Conservation (phyloP, 1,284 basidiomycete species). For the Ustilago sp. region DNA sequence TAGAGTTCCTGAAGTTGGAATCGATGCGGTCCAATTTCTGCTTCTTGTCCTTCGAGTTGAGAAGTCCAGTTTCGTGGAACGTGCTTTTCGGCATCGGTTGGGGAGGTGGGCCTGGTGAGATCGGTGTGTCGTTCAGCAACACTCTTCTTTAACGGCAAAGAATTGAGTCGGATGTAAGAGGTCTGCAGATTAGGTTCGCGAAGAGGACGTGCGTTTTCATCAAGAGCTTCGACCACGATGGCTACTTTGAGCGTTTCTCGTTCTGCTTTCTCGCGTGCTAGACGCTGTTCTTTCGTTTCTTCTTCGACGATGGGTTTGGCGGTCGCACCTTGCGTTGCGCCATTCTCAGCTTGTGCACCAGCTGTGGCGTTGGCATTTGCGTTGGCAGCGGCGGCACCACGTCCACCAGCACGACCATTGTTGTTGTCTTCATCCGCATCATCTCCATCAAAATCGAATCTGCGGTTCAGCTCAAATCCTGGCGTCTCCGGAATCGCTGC, state of each 20-base stretch:
- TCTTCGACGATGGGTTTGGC: constrained; percentile 30
- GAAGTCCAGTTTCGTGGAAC: constrained; percentile 42
- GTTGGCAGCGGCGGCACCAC: background rate
- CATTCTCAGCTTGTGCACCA: background rate
- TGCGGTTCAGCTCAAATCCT: constrained; percentile 39
- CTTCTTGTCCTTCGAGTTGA: constrained; percentile 64
- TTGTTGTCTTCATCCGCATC: constrained; percentile 32
- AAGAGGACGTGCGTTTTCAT: constrained; percentile 59
- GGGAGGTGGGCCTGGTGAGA: background rate
- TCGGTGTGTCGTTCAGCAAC: constrained; percentile 20
- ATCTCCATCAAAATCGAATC: constrained; percentile 35
- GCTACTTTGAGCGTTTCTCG: constrained; percentile 62
- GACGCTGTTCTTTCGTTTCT: constrained; percentile 57
- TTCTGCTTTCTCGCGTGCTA: constrained; percentile 57
- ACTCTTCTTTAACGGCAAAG: constrained; percentile 39
- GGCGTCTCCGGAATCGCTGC: constrained; percentile 47
- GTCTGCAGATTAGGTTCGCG: constrained; percentile 63
- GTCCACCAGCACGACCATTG: constrained; percentile 5
- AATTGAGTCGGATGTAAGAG: constrained; percentile 58
- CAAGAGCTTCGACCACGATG: constrained; percentile 66
- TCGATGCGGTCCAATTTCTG: constrained; percentile 63
- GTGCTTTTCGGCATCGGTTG: background rate
- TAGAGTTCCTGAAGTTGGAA: constrained; percentile 69
- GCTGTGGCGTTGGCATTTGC: background rate
- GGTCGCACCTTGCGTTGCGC: background rate